phyloP scores from a whole-genome alignment of 2,329 filamentous ascomycete species.

The Aspergillus sp. region DNA sequence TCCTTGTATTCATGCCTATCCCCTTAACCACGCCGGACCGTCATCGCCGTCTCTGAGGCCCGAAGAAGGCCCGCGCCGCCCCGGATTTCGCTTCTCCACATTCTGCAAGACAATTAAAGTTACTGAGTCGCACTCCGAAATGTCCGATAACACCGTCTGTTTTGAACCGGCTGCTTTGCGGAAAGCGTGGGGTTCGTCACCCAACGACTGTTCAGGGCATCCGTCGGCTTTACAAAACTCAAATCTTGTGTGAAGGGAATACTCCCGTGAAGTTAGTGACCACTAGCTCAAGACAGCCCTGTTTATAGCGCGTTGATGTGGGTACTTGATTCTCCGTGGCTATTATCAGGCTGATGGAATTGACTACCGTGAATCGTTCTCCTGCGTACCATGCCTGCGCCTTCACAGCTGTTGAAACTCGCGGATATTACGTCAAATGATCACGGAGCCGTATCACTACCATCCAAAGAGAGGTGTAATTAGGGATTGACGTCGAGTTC shows the following conservation, averaged over 20 bases:
- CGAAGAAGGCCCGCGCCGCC: constrained; percentile 1
- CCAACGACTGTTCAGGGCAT: not conserved
- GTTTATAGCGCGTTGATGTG: not conserved
- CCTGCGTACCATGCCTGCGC: not conserved
- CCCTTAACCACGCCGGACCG: not conserved
- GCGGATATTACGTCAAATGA: not conserved
- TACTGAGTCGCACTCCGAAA: not conserved
- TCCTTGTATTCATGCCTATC: not conserved
- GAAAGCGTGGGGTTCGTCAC: not conserved
- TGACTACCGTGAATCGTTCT: not conserved
- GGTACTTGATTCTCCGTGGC: not conserved
- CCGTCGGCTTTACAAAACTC: not conserved
- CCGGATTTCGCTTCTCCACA: constrained; percentile 2
- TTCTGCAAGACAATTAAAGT: not conserved
- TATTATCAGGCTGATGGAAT: not conserved
- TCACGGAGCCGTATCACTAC: not conserved
- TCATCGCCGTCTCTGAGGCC: not conserved
- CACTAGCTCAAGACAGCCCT: not conserved
- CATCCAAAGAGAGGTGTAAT: not conserved
- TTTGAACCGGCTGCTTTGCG: not conserved
- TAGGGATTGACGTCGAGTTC: not conserved
- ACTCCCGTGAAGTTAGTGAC: not conserved
- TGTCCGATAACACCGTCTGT: not conserved
- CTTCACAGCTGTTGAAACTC: not conserved
- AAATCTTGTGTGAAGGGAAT: not conserved